Conservation (phyloP, 1,139 yeast species). For the Spencermartinsiella ligniputridi region DNA sequence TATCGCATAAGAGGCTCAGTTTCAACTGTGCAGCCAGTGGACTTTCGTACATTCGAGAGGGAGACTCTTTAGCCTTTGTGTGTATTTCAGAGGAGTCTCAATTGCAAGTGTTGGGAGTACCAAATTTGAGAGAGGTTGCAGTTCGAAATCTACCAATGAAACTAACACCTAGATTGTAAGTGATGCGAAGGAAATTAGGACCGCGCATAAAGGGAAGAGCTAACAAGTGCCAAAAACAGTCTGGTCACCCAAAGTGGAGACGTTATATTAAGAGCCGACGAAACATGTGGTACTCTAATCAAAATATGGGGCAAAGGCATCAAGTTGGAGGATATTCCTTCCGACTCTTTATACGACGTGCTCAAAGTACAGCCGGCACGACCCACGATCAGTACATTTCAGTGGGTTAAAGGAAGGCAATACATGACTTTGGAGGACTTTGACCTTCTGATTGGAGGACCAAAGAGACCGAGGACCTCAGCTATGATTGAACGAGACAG, state of each 20-base stretch:
- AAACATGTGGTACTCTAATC: conserved; percentile 53
- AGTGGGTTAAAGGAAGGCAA: conserved; percentile 81
- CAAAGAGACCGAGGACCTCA: conserved; percentile 36
- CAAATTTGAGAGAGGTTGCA: conserved; percentile 49
- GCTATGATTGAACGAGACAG: conserved; percentile 28
- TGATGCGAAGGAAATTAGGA: not conserved
- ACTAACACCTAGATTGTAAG: conserved; percentile 36
- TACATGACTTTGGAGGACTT: conserved; percentile 54
- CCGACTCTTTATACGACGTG: conserved; percentile 41
- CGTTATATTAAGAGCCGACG: conserved; percentile 54
- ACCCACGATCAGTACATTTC: conserved; percentile 67
- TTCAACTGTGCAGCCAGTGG: conserved; percentile 49
- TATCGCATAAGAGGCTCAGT: conserved; percentile 49
- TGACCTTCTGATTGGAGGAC: conserved; percentile 37
- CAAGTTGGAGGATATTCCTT: conserved; percentile 24
- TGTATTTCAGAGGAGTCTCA: conserved; percentile 40
- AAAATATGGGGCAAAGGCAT: conserved; percentile 42
- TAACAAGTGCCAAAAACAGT: conserved; percentile 36
- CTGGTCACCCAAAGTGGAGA: conserved; percentile 69
- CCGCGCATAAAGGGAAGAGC: not conserved
- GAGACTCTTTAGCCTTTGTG: conserved; percentile 41
- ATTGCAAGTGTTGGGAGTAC: conserved; percentile 45
- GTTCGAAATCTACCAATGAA: conserved; percentile 40
- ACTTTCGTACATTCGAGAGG: conserved; percentile 44
- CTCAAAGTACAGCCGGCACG: conserved; percentile 59